Evolutionary conservation across 192 early-diverging fungal genomes (phyloP), one percentile per base, ranked within the genome.

Genomic region (Linderina pennispora): DNA sequence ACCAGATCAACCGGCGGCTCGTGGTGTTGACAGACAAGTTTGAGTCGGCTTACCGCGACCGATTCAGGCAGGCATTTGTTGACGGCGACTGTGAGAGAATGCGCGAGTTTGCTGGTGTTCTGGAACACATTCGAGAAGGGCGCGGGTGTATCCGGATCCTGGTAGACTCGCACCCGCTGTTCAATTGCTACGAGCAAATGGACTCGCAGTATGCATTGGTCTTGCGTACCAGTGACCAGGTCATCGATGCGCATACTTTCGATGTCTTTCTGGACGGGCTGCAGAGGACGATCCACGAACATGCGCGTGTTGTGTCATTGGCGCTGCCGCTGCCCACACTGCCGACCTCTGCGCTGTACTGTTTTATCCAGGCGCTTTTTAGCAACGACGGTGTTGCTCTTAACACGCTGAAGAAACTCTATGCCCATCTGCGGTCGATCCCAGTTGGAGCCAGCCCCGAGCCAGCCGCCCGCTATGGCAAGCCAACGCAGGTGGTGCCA

Each of bases 351-450:
- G 55, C 66, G 11, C 31, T 70, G 26, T 43, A 47, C 10, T 45
- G 42, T 35, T 63, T 70, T 51, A 50, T 70, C 9, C 43, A 49
- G 8, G 37, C 33, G 44, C 42, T 70, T n/a, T 63, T 70, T 48
- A 40, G 43, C 15, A 14, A 24, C 25, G 33, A 38, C 9, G 66
- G 66, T 14, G 14, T 55, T 8, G 60, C 55, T 0, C 20, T 50
- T 6, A 21, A 16, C 10, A 48, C 66, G 14, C 25, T 70, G 46
- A 49, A 55, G 36, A 45, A 36, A 10, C 46, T 62, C 4, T 63
- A 54, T 19, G 35, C 42, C 14, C 48, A 55, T 14, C 24, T 62
- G 31, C 66, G 46, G 23, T 23, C 53, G 2, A 55, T 60, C 8
- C 57, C 64, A 1, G 49, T 67, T 9, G 64, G 22, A 26, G n/a